These are phyloP conservation scores for Leccinum subrobustum DNA, from an alignment of 1,284 basidiomycete genomes.

Conservation along the genomic window DNA sequence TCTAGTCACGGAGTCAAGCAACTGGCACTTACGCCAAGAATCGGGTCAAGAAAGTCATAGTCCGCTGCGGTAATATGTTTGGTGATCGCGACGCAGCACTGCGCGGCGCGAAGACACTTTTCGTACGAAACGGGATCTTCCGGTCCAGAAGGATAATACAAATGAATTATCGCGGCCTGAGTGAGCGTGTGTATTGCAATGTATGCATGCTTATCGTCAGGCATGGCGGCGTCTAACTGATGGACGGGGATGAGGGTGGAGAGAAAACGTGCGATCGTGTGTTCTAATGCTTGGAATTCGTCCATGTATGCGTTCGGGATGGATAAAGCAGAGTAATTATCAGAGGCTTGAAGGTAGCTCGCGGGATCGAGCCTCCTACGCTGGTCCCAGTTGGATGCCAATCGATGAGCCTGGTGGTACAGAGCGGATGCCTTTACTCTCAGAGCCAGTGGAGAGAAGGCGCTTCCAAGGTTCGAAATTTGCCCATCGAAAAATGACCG, in stretches of 20 bases:
- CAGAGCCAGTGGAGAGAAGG: slow-evolving; percentile 61
- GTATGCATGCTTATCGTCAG: slow-evolving; percentile 58
- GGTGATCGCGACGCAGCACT: slow-evolving; percentile 54
- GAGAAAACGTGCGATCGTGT: slow-evolving; percentile 59
- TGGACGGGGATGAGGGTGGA: slow-evolving; percentile 62
- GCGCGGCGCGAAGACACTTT: slow-evolving; percentile 61
- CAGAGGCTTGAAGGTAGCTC: slow-evolving; percentile 14
- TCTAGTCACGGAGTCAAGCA: background rate
- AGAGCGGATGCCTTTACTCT: slow-evolving; percentile 75
- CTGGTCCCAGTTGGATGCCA: slow-evolving; percentile 59
- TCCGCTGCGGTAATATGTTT: slow-evolving; percentile 63
- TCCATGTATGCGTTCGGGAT: slow-evolving; percentile 50
- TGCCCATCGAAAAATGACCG: slow-evolving; percentile 61
- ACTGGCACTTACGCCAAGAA: slow-evolving; percentile 58
- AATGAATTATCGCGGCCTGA: slow-evolving; percentile 62
- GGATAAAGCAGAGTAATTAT: slow-evolving; percentile 37
- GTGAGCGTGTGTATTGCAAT: slow-evolving; percentile 64
- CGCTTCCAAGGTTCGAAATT: slow-evolving; percentile 44
- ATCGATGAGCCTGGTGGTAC: slow-evolving; percentile 60
- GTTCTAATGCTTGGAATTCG: slow-evolving; percentile 60
- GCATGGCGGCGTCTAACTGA: too few species aligned
- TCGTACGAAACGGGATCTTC: slow-evolving; percentile 61
- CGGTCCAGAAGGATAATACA: slow-evolving; percentile 61
- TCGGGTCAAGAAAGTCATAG: slow-evolving; percentile 68
- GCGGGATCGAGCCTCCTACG: slow-evolving; percentile 41